phyloP scores from a whole-genome alignment of 176 grass and related monocot genomes.

The Zizania latifolia region DNA sequence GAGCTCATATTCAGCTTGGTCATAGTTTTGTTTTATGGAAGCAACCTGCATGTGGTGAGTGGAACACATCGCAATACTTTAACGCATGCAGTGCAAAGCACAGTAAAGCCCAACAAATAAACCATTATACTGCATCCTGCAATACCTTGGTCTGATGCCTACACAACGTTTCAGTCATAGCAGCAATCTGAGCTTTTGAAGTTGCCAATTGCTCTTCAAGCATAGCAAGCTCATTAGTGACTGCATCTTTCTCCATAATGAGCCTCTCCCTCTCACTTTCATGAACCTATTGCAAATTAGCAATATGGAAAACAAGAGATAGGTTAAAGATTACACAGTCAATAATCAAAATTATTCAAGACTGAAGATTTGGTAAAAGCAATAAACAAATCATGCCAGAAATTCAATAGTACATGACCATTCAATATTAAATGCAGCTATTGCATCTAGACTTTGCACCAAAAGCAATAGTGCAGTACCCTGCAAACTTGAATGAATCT shows the following conservation, averaged over 20 bases:
- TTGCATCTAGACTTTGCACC: neutral
- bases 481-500: neutral
- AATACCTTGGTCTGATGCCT: constrained; percentile 61
- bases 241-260: constrained; percentile 96
- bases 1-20: constrained; percentile 74
- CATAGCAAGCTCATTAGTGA: constrained; percentile 64
- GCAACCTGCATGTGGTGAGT: constrained; percentile 38
- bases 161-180: constrained; percentile 55
- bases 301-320: neutral
- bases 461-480: neutral
- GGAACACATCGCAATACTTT: constrained; percentile 12
- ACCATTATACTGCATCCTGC: constrained; percentile 14
- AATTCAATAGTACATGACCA: neutral
- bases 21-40: constrained; percentile 67
- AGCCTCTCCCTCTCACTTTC: constrained; percentile 78
- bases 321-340: neutral
- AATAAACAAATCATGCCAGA: neutral
- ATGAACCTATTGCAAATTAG: constrained; percentile 50
- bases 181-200: constrained; percentile 72
- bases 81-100: constrained; percentile 6
- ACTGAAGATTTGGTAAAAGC: neutral
- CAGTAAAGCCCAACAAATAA: constrained; percentile 4
- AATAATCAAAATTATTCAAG: constrained; percentile 6
- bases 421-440: neutral
- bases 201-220: constrained; percentile 68